phyloP scores from a whole-genome alignment of 176 grass and related monocot genomes.

The Zoysia pacifica region DNA sequence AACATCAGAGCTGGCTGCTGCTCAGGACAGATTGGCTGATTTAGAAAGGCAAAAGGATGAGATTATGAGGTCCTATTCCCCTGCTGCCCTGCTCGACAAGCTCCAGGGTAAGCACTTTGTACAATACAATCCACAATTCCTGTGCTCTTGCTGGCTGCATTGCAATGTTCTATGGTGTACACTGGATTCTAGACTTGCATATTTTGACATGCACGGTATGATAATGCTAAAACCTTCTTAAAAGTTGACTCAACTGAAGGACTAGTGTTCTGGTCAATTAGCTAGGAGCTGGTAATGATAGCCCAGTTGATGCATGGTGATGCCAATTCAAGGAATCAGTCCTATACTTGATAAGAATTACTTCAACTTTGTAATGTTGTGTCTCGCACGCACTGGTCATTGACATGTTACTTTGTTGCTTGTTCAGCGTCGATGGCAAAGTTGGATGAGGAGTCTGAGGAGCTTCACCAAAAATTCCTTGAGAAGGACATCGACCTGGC shows the following conservation, averaged over 20 bases:
- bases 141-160: not conserved
- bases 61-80: constrained; percentile 66
- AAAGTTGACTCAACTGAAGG: not conserved
- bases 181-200: not conserved
- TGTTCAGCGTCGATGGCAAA: constrained; percentile 60
- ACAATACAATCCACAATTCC: not conserved
- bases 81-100: constrained; percentile 75
- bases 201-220: not conserved
- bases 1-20: constrained; percentile 86
- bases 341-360: not conserved
- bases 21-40: constrained; percentile 75
- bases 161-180: not conserved
- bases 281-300: not conserved
- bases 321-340: not conserved
- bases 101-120: constrained; percentile 65
- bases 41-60: constrained; percentile 87
- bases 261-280: not conserved
- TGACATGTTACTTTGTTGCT: constrained; percentile 12
- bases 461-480: constrained; percentile 65
- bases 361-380: not conserved
- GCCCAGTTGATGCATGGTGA: not conserved
- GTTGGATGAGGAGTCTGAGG: constrained; percentile 78
- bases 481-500: constrained; percentile 75
- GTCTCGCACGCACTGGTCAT: not conserved
- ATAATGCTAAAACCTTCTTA: not conserved